These are phyloP conservation scores for Rubus idaeus DNA, from an alignment of 306 rosid genomes.

Conservation along the genomic window DNA sequence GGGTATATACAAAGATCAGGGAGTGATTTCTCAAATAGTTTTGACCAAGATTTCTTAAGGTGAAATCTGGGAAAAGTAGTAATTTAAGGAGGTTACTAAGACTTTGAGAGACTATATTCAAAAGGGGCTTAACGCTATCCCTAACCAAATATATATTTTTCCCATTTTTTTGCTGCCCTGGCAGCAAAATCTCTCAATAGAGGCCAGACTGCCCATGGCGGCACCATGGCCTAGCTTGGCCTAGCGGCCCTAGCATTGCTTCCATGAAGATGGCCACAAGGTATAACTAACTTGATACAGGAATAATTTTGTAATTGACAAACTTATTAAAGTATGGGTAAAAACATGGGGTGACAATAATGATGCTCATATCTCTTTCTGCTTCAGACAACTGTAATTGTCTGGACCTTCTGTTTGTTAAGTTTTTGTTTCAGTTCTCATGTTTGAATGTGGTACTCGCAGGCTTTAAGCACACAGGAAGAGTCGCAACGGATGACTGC, in stretches of 20 bases:
- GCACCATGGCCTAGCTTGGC: not conserved
- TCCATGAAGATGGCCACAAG: not conserved
- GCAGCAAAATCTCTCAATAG: not conserved
- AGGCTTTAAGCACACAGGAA: constrained; percentile 73
- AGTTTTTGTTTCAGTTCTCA: constrained; percentile 20
- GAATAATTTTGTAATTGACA: not conserved
- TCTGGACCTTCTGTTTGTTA: constrained; percentile 10
- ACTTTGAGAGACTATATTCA: constrained; percentile 1
- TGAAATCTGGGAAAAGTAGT: not conserved
- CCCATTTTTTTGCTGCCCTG: not conserved
- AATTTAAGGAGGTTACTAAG: not conserved
- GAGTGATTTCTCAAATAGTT: constrained; percentile 9
- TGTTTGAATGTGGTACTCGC: constrained; percentile 12
- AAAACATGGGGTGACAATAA: not conserved
- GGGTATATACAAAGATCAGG: not conserved
- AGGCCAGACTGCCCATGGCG: not conserved
- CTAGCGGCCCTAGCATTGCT: constrained; percentile 1
- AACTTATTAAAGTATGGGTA: not conserved
- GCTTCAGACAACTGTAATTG: not conserved
- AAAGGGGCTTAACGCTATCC: not conserved
- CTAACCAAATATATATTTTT: not conserved
- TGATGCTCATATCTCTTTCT: not conserved
- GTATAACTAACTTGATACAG: not conserved
- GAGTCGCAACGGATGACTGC: constrained; percentile 87
- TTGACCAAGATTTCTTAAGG: not conserved